Base-by-base conservation (phyloP, 176 grass and related monocot genomes). In the Canna indica region DNA sequence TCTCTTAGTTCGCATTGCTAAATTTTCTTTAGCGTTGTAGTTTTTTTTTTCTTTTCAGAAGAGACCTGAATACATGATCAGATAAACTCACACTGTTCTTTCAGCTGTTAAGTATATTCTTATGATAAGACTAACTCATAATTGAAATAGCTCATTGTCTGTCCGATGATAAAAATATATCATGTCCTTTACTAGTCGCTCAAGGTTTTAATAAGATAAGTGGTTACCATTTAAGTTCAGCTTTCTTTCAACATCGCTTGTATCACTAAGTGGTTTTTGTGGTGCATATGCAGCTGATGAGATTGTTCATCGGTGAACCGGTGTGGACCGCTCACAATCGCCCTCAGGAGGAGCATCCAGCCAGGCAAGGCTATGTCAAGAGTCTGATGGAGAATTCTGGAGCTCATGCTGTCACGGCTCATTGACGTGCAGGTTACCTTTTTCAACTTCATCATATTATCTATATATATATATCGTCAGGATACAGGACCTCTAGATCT, bases 321-420 rank as follows among this genome's bases (percentile, higher is more conserved):
- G 82, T 97, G 27, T 92, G 93, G 88, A 82, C 81, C 0, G 81
- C 93, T 6, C 68, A 85, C 60, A 92, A 92, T 72, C 79, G 88
- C 10, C 93, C 93, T 57, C 88, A 97, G 75, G 93, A 91, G 64
- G 79, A 91, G 16, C 86, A 97, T 75, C 88, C 86, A 4, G 88
- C 81, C 20, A 83, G 93, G 77, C 86, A 87, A 78, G 77, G 83
- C 13, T 97, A 97, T 50, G 56, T 87, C 30, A 86, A 91, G 84
- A 85, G 44, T 66, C 67, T 97, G 72, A 75, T 45, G 3, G 77
- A 76, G 74, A 77, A 36, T 68, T 87, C 77, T 27, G 79, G 84
- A 57, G 74, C 80, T n/a, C n/a, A n/a, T 83, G 58, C 81, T 84
- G 84, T 92, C 46, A 75, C 79, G 46, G 88, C 93, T 47, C 88